phyloP scores from a whole-genome alignment of 2,329 filamentous ascomycete species.

The Sporothrix pseudoabietina region DNA sequence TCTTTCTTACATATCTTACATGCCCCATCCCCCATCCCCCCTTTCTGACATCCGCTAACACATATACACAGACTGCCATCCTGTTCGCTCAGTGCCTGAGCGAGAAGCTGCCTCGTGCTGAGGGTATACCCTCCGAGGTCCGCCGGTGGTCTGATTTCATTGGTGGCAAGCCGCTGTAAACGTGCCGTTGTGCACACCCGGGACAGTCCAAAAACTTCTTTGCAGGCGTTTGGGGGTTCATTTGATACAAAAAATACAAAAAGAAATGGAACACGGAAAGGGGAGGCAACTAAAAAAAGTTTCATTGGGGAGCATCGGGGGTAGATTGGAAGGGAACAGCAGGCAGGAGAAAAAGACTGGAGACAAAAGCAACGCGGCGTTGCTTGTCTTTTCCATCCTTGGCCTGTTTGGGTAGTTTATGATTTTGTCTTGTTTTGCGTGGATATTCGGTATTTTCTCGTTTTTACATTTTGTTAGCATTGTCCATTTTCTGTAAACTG shows the following conservation, averaged over 20 bases:
- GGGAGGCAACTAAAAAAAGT: constrained; percentile 9
- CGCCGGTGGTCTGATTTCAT: constrained; percentile 95
- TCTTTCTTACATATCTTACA: background rate
- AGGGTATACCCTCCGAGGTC: constrained; percentile 89
- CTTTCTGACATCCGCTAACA: constrained; percentile 7
- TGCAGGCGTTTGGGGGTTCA: constrained; percentile 25
- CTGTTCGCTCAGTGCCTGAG: constrained; percentile 97
- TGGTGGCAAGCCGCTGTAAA: constrained; percentile 77
- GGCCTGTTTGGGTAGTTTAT: constrained; percentile 10
- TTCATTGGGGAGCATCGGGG: background rate
- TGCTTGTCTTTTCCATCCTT: background rate
- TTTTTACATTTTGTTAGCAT: constrained; percentile 6
- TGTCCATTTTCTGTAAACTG: constrained; percentile 3
- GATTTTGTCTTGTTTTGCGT: background rate
- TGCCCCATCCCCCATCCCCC: constrained; percentile 10
- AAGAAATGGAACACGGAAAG: constrained; percentile 18
- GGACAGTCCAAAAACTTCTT: constrained; percentile 21
- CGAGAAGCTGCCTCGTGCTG: constrained; percentile 86
- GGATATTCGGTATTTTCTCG: constrained; percentile 5
- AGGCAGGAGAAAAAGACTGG: background rate
- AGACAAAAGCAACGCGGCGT: constrained; percentile 12
- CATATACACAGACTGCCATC: constrained; percentile 72
- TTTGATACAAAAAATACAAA: constrained; percentile 22
- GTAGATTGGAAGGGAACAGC: background rate
- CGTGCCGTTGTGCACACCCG: background rate